Conservation (phyloP, 257 asterid genomes). For the Solanum lignicaule region DNA sequence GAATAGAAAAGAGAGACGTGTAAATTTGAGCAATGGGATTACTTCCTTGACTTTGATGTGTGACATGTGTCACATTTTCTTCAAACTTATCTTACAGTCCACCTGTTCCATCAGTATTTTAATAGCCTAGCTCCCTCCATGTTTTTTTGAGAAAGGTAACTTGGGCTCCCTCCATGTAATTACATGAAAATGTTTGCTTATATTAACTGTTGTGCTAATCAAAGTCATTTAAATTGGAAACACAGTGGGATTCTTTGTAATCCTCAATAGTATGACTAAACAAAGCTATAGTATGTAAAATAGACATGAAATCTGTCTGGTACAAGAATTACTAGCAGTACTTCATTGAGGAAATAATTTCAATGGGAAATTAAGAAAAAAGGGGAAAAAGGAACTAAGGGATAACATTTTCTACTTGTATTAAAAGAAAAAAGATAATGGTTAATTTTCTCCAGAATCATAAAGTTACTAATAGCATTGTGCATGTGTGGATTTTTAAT, state of each 20-base stretch:
- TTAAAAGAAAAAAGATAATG: neutral
- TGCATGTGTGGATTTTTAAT: neutral
- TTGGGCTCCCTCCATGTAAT: neutral
- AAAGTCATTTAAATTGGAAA: neutral
- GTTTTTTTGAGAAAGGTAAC: no score
- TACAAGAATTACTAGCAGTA: neutral
- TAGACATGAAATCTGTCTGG: neutral
- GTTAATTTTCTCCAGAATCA: neutral
- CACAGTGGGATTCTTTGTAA: neutral
- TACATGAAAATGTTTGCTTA: neutral
- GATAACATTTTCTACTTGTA: neutral
- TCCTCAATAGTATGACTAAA: neutral
- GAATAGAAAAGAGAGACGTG: neutral
- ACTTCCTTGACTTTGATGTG: neutral
- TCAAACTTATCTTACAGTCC: neutral
- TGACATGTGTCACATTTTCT: neutral
- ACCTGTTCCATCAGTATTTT: neutral
- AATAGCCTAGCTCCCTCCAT: neutral
- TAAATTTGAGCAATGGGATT: neutral
- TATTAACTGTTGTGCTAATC: neutral
- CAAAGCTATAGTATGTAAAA: neutral
- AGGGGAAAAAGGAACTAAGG: neutral
- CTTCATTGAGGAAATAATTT: neutral
- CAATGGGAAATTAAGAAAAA: neutral
- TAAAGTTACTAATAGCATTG: neutral